Conservation (phyloP, 192 early-diverging fungal species). For the Phlyctochytrium bullatum region DNA sequence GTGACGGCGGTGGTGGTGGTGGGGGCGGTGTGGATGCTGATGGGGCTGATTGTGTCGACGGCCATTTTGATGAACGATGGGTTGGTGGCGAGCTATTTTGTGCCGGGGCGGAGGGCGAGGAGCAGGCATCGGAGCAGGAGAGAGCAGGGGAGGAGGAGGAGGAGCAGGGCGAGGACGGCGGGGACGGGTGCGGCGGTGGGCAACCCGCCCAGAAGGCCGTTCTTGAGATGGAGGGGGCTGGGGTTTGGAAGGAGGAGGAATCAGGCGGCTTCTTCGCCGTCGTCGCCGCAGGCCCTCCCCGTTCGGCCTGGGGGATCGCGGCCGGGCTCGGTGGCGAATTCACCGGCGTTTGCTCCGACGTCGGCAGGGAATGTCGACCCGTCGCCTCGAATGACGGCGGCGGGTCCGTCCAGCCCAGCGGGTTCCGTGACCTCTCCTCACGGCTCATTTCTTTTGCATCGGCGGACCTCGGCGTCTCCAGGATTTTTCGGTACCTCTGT, state of each 20-base stretch:
- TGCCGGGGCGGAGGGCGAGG: neutral
- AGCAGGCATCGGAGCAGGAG: neutral
- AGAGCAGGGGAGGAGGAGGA: neutral
- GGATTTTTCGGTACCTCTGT: neutral
- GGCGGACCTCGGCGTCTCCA: neutral
- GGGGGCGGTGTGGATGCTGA: neutral
- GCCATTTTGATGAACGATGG: conserved; percentile 7
- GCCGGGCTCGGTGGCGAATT: neutral
- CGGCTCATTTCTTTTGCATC: neutral
- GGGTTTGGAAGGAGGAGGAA: neutral
- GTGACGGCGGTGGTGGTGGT: conserved; percentile 5
- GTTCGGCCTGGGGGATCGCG: neutral
- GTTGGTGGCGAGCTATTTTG: conserved; percentile 6
- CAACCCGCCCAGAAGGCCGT: neutral
- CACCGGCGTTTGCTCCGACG: neutral
- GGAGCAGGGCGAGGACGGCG: neutral
- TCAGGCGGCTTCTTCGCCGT: neutral
- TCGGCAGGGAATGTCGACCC: no score
- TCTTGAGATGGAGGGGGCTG: conserved; percentile 1
- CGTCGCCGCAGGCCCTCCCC: neutral
- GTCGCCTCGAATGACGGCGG: no score
- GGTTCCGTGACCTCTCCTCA: no score
- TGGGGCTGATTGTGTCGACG: conserved; percentile 2
- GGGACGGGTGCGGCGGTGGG: neutral
- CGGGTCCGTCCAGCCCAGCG: no score